phyloP scores from a whole-genome alignment of 1,139 yeast species.

The Debaryomyces sp. region DNA sequence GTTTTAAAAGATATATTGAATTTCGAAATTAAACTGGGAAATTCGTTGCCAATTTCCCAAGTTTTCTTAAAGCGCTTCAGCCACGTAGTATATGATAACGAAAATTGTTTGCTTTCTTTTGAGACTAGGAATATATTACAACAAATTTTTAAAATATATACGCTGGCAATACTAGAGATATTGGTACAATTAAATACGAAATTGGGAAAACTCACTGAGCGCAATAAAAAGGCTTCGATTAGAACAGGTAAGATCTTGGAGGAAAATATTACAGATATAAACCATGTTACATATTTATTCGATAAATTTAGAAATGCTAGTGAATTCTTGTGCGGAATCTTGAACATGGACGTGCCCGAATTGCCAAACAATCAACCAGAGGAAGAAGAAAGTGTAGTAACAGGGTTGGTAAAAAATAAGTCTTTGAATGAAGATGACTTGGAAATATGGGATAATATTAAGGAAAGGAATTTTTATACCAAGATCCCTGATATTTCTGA shows the following conservation, averaged over 20 bases:
- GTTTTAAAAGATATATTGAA: slow-evolving; percentile 58
- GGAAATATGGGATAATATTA: slow-evolving; percentile 68
- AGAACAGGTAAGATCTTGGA: slow-evolving; percentile 68
- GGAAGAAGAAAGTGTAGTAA: slow-evolving; percentile 20
- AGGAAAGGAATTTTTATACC: slow-evolving; percentile 63
- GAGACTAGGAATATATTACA: slow-evolving; percentile 18
- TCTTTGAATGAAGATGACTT: slow-evolving; percentile 33
- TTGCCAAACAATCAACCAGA: slow-evolving; percentile 23
- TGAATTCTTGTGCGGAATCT: slow-evolving; percentile 46
- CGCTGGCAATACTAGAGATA: slow-evolving; percentile 44
- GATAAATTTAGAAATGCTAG: slow-evolving; percentile 51
- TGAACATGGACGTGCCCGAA: slow-evolving; percentile 36
- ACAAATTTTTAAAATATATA: slow-evolving; percentile 49
- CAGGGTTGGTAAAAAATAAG: slow-evolving; percentile 28
- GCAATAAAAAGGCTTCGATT: slow-evolving; percentile 58
- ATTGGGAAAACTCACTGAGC: slow-evolving; percentile 36
- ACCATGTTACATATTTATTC: slow-evolving; percentile 36
- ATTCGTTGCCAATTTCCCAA: slow-evolving; percentile 48
- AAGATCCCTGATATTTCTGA: slow-evolving; percentile 31
- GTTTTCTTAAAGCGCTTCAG: slow-evolving; percentile 56
- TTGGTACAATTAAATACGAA: slow-evolving; percentile 37
- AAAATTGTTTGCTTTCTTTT: slow-evolving; percentile 14
- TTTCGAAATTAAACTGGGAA: slow-evolving; percentile 51
- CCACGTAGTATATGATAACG: slow-evolving; percentile 17
- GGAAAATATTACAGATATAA: slow-evolving; percentile 48